Conservation (phyloP, 169 alveolate species). For the Cystoisospora suis region DNA sequence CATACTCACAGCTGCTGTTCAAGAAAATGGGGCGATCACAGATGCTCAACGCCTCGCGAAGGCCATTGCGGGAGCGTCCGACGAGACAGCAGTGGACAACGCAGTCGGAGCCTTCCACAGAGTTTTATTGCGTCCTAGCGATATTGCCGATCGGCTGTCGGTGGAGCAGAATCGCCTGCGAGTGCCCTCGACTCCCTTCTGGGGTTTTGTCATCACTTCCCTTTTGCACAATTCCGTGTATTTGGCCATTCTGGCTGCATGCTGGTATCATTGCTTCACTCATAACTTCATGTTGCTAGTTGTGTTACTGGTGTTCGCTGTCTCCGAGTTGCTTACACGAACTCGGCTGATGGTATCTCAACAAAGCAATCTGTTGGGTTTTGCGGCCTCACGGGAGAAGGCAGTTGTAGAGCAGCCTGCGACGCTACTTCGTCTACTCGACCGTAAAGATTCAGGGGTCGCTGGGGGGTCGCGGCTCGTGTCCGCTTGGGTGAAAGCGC, state of each 20-base stretch:
- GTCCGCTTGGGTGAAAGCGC: background rate
- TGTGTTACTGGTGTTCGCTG: conserved; percentile 26
- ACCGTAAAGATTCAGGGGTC: background rate
- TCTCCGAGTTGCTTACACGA: background rate
- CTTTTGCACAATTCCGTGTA: conserved; percentile 7
- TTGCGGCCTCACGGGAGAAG: conserved; percentile 6
- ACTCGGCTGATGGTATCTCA: background rate
- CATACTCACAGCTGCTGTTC: background rate
- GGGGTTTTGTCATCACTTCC: background rate
- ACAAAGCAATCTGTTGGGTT: conserved; percentile 1
- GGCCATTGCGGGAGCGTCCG: background rate
- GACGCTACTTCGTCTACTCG: background rate
- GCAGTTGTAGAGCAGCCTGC: background rate
- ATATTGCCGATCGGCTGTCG: background rate
- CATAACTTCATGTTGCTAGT: background rate
- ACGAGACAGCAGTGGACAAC: background rate
- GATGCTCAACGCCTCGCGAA: background rate
- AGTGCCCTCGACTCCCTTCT: background rate
- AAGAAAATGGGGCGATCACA: background rate
- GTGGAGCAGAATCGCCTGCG: background rate
- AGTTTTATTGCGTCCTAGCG: background rate
- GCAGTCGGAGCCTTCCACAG: background rate
- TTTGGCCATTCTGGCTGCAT: background rate
- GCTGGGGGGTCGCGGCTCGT: background rate
- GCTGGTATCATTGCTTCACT: conserved; percentile 23